A percentile compares a stretch with the other conserved stretches of the same genome.
Conservation (phyloP, 768 basidiomycete species). For the Agrocybe chaxingu region DNA sequence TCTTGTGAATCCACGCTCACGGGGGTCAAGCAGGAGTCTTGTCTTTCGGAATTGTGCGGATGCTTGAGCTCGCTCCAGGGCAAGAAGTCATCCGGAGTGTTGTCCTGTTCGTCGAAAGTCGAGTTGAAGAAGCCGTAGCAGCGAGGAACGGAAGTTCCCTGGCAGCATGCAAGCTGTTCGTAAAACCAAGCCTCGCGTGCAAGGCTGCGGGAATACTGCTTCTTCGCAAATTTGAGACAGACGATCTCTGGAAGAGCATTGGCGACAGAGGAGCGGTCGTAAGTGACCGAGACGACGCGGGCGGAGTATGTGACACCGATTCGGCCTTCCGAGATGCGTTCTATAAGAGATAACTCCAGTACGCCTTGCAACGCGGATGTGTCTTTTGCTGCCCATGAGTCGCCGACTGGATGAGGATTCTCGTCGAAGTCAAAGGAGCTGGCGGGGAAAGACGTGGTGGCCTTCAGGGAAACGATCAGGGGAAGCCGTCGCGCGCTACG, state of each 20-base stretch:
- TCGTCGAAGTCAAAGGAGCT: background rate
- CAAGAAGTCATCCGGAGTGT: background rate
- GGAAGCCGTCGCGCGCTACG: background rate
- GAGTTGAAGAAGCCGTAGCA: background rate
- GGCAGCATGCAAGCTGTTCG: background rate
- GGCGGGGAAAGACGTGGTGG: background rate
- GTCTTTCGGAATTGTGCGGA: no score
- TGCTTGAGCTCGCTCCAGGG: no score
- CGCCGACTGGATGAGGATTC: background rate
- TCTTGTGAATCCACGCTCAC: background rate
- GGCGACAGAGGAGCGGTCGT: background rate
- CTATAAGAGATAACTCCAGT: background rate
- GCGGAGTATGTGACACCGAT: background rate
- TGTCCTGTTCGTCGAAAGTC: background rate
- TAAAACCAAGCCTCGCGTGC: constrained; percentile 1
- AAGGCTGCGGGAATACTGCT: background rate
- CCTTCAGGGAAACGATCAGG: background rate
- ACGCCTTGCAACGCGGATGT: background rate
- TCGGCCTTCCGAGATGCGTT: background rate
- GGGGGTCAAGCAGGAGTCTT: no score
- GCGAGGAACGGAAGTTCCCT: background rate
- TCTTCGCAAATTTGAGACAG: background rate
- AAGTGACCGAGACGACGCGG: background rate
- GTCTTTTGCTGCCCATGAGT: background rate
- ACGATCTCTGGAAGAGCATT: background rate